Evolutionary conservation across 73 alveolate genomes (phyloP).

Genomic region (Effrenium voratum): DNA sequence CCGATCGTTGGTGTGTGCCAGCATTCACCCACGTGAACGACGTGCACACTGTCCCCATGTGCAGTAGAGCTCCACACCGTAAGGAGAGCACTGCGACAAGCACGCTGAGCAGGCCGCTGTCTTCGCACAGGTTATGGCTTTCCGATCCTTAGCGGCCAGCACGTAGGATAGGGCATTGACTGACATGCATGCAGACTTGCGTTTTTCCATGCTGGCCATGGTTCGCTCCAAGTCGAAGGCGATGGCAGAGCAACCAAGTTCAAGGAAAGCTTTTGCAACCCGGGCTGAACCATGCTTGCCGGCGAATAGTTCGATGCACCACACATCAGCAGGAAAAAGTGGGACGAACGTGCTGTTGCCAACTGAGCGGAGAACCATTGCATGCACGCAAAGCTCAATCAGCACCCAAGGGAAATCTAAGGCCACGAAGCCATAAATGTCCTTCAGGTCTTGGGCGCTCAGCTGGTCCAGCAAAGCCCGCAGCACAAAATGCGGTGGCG

Average conservation of each 20-base stretch:
- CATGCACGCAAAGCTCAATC: background rate
- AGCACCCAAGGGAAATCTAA: background rate
- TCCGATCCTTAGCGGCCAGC: background rate
- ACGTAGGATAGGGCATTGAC: too few relatives aligned
- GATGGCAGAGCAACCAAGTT: background rate
- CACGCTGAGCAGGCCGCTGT: background rate
- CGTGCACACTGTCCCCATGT: constrained; percentile 17
- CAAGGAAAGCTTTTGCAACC: background rate
- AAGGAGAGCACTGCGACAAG: background rate
- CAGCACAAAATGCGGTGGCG: background rate
- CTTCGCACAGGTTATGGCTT: background rate
- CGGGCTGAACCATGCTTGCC: background rate
- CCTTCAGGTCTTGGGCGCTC: background rate
- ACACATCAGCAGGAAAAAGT: background rate
- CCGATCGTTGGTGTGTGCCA: background rate
- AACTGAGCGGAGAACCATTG: background rate
- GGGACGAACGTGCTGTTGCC: background rate
- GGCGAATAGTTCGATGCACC: background rate
- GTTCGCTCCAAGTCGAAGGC: background rate
- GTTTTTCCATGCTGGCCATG: background rate
- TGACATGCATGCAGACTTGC: background rate
- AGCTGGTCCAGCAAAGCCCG: background rate
- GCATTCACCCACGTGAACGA: background rate
- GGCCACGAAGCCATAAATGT: background rate
- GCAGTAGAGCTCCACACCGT: background rate